These are phyloP conservation scores for Suhomyces wounanorum DNA, from an alignment of 1,139 yeast species.

Conservation along the genomic window DNA sequence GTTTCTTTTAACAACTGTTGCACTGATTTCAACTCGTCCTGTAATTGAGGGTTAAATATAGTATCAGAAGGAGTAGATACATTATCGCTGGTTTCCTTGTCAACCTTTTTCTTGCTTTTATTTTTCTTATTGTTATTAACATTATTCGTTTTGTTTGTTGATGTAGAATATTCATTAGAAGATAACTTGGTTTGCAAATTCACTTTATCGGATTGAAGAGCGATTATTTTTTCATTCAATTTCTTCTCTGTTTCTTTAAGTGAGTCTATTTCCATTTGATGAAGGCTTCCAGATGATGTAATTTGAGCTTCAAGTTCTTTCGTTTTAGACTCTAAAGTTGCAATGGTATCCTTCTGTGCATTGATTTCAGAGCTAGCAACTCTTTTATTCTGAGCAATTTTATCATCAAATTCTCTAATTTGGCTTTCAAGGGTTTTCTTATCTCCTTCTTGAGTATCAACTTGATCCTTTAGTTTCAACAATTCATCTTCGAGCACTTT, in stretches of 20 bases:
- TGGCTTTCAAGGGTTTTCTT: background rate
- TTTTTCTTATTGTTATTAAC: constrained; percentile 9
- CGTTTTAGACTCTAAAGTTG: constrained; percentile 5
- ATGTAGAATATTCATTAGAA: background rate
- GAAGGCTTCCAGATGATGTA: background rate
- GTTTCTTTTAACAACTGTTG: constrained; percentile 1
- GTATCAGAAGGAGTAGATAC: background rate
- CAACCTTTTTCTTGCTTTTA: constrained; percentile 1
- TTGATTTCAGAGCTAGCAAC: background rate
- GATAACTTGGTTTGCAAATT: background rate
- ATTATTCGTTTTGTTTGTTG: constrained; percentile 1
- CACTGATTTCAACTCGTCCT: background rate
- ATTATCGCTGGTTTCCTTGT: background rate
- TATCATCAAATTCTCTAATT: background rate
- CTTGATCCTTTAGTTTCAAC: background rate
- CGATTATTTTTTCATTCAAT: background rate
- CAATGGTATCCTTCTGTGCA: background rate
- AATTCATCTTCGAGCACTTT: constrained; percentile 3
- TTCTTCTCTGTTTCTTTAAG: background rate
- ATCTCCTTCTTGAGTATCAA: background rate
- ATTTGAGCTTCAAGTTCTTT: constrained; percentile 3
- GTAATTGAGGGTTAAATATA: background rate
- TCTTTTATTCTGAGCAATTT: background rate
- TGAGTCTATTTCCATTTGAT: background rate
- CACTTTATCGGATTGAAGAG: background rate